Percentiles rank a stretch among this genome's conserved stretches.
Conservation (phyloP, 1,284 basidiomycete species). For the Nidula niveotomentosa region DNA sequence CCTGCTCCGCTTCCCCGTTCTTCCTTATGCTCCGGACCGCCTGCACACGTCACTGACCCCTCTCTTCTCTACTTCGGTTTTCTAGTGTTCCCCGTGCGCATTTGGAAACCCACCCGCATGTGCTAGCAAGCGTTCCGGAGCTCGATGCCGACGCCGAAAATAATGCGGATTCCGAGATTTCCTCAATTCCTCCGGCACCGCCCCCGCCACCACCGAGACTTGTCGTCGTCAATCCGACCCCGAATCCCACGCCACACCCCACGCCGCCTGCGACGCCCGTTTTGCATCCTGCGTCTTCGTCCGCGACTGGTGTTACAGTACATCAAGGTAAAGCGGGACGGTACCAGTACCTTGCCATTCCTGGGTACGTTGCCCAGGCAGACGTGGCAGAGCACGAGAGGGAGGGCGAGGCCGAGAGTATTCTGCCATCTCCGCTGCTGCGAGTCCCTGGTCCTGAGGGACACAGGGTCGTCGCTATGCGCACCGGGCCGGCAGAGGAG, state of each 20-base stretch:
- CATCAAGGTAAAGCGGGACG: conserved; percentile 1
- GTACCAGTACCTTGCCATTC: conserved; percentile 1
- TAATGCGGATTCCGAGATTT: too few species aligned
- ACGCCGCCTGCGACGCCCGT: conserved; percentile 35
- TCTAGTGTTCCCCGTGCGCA: too few species aligned
- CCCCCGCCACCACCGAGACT: conserved; percentile 25
- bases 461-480: not conserved
- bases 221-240: conserved; percentile 35
- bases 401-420: not conserved
- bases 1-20: not conserved
- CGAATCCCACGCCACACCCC: conserved; percentile 36
- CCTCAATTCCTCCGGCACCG: not conserved
- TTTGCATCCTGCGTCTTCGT: conserved; percentile 5
- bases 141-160: too few species aligned
- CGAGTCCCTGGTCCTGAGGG: conserved; percentile 5
- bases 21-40: not conserved
- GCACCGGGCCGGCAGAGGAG: not conserved
- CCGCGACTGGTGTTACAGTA: conserved; percentile 4
- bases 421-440: conserved; percentile 6
- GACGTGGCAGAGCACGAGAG: not conserved
- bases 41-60: conserved; percentile 8
- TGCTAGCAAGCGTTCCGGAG: too few species aligned
- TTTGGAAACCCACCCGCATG: too few species aligned
- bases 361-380: conserved; percentile 1
- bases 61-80: not conserved